A percentile compares a stretch with the other conserved stretches of the same genome.
phyloP scores from a whole-genome alignment of 768 basidiomycete species.

The Omphalotus guepiniiformis region DNA sequence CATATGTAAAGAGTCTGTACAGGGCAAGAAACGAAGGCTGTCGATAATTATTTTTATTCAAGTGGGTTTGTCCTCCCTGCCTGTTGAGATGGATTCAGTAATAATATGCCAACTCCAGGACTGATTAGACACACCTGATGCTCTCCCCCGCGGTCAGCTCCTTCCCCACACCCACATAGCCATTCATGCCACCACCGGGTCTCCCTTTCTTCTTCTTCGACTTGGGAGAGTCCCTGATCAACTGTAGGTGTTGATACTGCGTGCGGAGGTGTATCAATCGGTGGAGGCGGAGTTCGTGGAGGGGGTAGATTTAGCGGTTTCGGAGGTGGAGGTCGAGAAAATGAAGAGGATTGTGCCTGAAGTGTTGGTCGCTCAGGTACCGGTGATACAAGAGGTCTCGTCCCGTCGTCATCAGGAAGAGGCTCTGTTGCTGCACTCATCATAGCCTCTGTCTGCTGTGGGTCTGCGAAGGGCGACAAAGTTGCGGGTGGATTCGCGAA shows the following conservation, averaged over 20 bases:
- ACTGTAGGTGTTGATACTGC: constrained; percentile 26
- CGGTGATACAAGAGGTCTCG: constrained; percentile 4
- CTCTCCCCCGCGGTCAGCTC: constrained; percentile 68
- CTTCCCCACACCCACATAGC: constrained; percentile 77
- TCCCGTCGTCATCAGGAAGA: not conserved
- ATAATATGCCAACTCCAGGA: not conserved
- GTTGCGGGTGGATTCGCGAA: constrained; percentile 38
- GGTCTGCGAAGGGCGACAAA: constrained; percentile 49
- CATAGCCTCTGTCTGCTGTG: constrained; percentile 20
- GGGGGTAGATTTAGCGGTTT: constrained; percentile 58
- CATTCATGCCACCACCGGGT: constrained; percentile 83
- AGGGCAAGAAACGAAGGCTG: not conserved
- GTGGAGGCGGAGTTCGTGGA: constrained; percentile 55
- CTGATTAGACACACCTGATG: constrained; percentile 47
- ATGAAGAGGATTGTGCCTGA: constrained; percentile 18
- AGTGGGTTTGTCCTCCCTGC: constrained; percentile 72
- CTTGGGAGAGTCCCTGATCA: constrained; percentile 15
- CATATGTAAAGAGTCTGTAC: too few species aligned
- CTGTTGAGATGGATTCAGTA: constrained; percentile 29
- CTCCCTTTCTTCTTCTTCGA: constrained; percentile 31
- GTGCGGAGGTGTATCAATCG: constrained; percentile 33
- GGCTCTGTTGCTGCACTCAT: constrained; percentile 20
- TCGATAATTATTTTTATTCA: constrained; percentile 38
- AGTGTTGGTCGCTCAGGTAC: constrained; percentile 22
- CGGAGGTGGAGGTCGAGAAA: constrained; percentile 39